Evolutionary conservation across 495 filamentous ascomycete species (phyloP).

Genomic region (Thozetella sp.): DNA sequence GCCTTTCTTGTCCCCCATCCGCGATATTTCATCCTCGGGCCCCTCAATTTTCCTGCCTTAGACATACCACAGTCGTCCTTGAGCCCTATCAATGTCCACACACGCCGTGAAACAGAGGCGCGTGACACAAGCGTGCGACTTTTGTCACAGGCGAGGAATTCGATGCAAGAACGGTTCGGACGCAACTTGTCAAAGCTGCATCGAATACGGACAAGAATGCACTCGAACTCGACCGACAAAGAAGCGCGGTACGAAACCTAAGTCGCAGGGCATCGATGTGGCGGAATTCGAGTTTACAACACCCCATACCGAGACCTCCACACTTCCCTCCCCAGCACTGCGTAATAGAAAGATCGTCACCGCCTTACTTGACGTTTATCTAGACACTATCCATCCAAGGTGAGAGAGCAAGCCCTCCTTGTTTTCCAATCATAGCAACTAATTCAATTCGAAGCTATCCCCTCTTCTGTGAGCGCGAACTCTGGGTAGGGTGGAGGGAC

Average conservation of each 20-base stretch:
- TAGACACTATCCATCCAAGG: not conserved
- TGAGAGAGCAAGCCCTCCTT: not conserved
- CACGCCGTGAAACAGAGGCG: not conserved
- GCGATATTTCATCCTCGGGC: too few species aligned
- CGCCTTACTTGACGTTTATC: conserved; percentile 1
- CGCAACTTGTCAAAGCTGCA: not conserved
- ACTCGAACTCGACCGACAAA: not conserved
- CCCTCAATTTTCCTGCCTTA: too few species aligned
- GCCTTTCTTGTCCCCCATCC: too few species aligned
- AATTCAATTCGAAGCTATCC: not conserved
- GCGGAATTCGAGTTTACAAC: not conserved
- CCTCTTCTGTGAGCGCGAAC: conserved; percentile 2
- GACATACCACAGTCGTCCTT: too few species aligned
- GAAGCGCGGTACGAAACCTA: conserved; percentile 3
- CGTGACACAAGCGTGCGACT: conserved; percentile 3
- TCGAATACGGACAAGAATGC: conserved; percentile 7
- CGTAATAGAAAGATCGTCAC: conserved; percentile 3
- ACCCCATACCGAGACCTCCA: not conserved
- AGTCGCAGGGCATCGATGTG: not conserved
- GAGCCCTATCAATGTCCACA: not conserved
- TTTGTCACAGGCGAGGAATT: conserved; percentile 4
- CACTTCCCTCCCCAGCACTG: not conserved
- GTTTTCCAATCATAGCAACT: not conserved
- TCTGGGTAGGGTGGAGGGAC: conserved; percentile 6
- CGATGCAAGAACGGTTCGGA: not conserved